Evolutionary conservation across 2,329 filamentous ascomycete species (phyloP), one percentile per base, ranked within the genome.

Genomic region (Periconia macrospinosa): DNA sequence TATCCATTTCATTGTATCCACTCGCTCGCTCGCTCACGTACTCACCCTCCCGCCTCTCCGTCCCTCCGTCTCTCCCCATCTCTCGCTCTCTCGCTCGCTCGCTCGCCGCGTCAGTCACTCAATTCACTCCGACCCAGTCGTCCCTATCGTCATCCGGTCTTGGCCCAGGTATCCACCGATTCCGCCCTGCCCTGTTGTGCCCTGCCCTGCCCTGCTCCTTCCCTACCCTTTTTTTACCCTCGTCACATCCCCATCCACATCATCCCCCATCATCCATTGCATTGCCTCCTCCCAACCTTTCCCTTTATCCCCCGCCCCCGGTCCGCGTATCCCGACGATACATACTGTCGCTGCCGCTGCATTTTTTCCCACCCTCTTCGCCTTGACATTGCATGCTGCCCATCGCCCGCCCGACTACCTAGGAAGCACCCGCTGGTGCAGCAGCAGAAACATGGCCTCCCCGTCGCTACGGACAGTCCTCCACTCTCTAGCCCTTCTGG

Each of bases 391-490:
- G 33, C 33, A 37, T 37, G 33, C 33, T 27, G 23, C 33, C 33
- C 33, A 37, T 14, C 33, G 33, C 33, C 33, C 33, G 6, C 3
- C 11, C 33, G 3, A n/a, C 33, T 13, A n/a, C 33, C 15, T n/a
- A 37, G 11, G 11, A 37, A 13, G 33, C 33, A 37, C 33, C 33
- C 33, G 33, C 33, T 10, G 33, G 33, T 37, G 33, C 33, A 13
- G 5, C 5, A 37, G 5, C 11, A 13, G 11, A 49, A 47, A 14
- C 37, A 56, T 56, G 54, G n/a, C 44, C 45, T 62, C 48, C 50
- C 15, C 33, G 15, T 62, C 66, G 53, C 56, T 61, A 58, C 17
- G 11, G 33, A 35, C 57, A 48, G 47, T 53, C 20, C 59, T 62
- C 27, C 53, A 52, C 20, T 62, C 58, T 54, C 53, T 60, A 17